phyloP scores from a whole-genome alignment of 2,329 filamentous ascomycete species.

The Neofusicoccum cordaticola region DNA sequence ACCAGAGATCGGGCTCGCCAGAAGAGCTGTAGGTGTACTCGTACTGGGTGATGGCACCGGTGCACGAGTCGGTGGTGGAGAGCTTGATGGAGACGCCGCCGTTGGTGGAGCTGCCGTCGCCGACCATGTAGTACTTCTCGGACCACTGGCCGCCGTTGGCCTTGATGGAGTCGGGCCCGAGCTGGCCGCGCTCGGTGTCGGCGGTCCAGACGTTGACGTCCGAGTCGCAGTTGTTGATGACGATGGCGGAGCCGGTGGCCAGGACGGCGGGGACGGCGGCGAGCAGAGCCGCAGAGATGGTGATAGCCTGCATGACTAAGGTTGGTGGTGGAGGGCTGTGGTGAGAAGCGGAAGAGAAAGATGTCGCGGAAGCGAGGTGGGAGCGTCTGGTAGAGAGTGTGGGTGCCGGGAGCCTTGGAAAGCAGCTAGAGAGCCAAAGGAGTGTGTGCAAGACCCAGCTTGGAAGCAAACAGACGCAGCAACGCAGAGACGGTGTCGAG shows the following conservation, averaged over 20 bases:
- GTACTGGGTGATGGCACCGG: slow-evolving; percentile 32
- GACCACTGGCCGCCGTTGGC: slow-evolving; percentile 26
- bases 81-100: slow-evolving; percentile 40
- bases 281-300: slow-evolving; percentile 31
- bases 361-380: background rate
- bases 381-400: slow-evolving; percentile 29
- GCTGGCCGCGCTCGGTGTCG: slow-evolving; percentile 25
- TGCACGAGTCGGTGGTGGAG: slow-evolving; percentile 32
- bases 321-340: background rate
- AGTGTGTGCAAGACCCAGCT: slow-evolving; percentile 37
- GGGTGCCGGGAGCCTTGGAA: slow-evolving; percentile 39
- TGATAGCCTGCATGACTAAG: slow-evolving; percentile 32
- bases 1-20: slow-evolving; percentile 36
- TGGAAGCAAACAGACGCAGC: slow-evolving; percentile 25
- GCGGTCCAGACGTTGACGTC: slow-evolving; percentile 40
- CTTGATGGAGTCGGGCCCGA: slow-evolving; percentile 27
- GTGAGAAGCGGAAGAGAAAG: background rate
- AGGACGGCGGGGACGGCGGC: slow-evolving; percentile 27
- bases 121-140: slow-evolving; percentile 30
- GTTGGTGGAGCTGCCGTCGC: slow-evolving; percentile 24
- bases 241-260: slow-evolving; percentile 24
- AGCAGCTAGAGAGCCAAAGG: slow-evolving; percentile 41
- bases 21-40: slow-evolving; percentile 35
- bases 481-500: slow-evolving; percentile 20
- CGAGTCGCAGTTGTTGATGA: slow-evolving; percentile 40